Evolutionary conservation across 176 grass and related monocot genomes (phyloP).

Genomic region (Oryza nivara): DNA sequence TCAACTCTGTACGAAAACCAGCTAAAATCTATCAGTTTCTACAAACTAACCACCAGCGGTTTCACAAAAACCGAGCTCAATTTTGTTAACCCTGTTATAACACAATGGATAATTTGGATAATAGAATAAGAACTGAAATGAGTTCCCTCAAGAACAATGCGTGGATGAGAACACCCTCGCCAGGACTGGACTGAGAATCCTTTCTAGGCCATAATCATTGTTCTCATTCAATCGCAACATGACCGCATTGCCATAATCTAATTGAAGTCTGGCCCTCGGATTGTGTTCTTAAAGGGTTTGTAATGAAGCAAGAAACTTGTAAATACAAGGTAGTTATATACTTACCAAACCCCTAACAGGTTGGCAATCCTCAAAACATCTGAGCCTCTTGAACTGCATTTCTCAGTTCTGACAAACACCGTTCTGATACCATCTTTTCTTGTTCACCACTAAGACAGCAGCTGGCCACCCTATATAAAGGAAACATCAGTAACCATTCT

Average conservation of each 20-base stretch:
- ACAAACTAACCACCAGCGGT: no score
- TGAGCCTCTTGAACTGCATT: slow-evolving; percentile 82
- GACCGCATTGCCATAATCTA: background rate
- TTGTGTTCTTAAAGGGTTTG: background rate
- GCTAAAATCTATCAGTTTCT: no score
- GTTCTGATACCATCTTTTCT: slow-evolving; percentile 80
- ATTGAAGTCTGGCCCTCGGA: background rate
- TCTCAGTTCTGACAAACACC: slow-evolving; percentile 81
- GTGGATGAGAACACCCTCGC: background rate
- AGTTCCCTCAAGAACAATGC: background rate
- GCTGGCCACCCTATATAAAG: slow-evolving; percentile 76
- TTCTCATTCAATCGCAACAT: background rate
- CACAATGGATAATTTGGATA: background rate
- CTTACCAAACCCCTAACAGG: slow-evolving; percentile 86
- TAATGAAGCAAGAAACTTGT: background rate
- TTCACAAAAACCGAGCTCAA: no score
- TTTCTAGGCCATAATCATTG: background rate
- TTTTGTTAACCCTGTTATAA: no score
- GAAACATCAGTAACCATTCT: slow-evolving; percentile 10
- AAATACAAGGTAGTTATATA: slow-evolving; percentile 5
- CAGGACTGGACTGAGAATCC: background rate
- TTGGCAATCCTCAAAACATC: slow-evolving; percentile 79
- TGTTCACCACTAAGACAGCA: slow-evolving; percentile 90
- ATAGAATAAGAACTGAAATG: background rate
- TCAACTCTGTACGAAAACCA: no score